These are phyloP conservation scores for Microbotryomycetes sp. DNA, from an alignment of 1,284 basidiomycete genomes.

Conservation along the genomic window DNA sequence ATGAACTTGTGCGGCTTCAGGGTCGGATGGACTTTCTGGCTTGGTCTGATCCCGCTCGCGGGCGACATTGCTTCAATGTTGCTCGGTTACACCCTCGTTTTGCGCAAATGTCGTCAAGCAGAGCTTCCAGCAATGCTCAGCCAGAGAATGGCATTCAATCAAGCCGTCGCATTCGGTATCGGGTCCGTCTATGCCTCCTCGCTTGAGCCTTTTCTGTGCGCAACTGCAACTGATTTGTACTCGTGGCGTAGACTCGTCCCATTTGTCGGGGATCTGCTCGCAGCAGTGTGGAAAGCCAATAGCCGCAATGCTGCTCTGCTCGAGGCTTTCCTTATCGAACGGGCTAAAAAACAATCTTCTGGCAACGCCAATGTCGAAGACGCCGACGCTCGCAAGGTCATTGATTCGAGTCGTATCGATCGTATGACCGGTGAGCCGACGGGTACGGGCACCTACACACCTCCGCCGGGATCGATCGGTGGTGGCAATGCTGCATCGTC, in stretches of 20 bases:
- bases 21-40: constrained; percentile 60
- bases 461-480: background rate
- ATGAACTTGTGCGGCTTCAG: constrained; percentile 73
- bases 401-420: background rate
- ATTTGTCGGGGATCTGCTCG: constrained; percentile 22
- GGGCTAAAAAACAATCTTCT: constrained; percentile 6
- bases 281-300: constrained; percentile 31
- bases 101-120: constrained; percentile 26
- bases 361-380: background rate
- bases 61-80: constrained; percentile 31
- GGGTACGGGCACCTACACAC: background rate
- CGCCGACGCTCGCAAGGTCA: background rate
- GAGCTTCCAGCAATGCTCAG: constrained; percentile 17
- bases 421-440: background rate
- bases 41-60: constrained; percentile 22
- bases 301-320: constrained; percentile 22
- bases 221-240: too few species aligned
- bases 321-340: constrained; percentile 27
- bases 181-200: background rate
- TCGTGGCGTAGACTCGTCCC: constrained; percentile 15
- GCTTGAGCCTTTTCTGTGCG: background rate
- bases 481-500: background rate
- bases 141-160: constrained; percentile 27
- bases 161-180: background rate
- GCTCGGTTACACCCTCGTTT: constrained; percentile 31